Base-by-base conservation (phyloP, 495 filamentous ascomycete genomes). In the Aspergillus taichungensis region DNA sequence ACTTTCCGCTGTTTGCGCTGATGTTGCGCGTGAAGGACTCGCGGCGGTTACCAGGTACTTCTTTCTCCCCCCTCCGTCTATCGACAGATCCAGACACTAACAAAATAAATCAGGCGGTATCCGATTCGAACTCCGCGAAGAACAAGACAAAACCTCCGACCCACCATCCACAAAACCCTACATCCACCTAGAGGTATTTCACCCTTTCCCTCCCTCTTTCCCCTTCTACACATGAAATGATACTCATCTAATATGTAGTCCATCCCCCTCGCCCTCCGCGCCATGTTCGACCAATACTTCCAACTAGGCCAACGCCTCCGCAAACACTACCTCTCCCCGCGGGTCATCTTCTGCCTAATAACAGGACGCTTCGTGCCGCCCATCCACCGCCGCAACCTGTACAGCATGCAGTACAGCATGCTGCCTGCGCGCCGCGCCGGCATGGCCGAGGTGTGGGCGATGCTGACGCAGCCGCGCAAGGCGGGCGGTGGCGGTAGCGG, bases 331-430 rank as follows among this genome's bases (percentile, higher is more conserved):
- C 72, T 95, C 30, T 88, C 87, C 0, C 88, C 88, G 0, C 75
- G 80, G 11, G 94, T 99, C 13, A 77, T 96, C 41, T 75, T 92
- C 42, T 89, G 86, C 45, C 78, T 99, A 2, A 69, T 88, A 27
- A 95, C 88, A 1, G 92, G 92, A 47, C 84, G 82, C 40, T 95
- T 95, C 50, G 87, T 84, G 18, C 87, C 87, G 5, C 91, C 94
- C 0, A 91, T 99, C 30, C 88, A 95, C 60, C 76, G 92, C 7
- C 88, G 89, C 57, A 94, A 88, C 57, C 72, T 99, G 36, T 99
- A 99, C 66, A 90, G 87, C 46, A 80, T 99, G 55, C 92, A 99
- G 65, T 99, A 99, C 66, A 92, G 86, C 68, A 97, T 97, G 94
- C 72, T 99, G 29, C 92, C 92, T 5, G 82, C 86, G 8, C 79